Evolutionary conservation across 768 basidiomycete species (phyloP).

Genomic region (Leccinum olivaceopallidum): DNA sequence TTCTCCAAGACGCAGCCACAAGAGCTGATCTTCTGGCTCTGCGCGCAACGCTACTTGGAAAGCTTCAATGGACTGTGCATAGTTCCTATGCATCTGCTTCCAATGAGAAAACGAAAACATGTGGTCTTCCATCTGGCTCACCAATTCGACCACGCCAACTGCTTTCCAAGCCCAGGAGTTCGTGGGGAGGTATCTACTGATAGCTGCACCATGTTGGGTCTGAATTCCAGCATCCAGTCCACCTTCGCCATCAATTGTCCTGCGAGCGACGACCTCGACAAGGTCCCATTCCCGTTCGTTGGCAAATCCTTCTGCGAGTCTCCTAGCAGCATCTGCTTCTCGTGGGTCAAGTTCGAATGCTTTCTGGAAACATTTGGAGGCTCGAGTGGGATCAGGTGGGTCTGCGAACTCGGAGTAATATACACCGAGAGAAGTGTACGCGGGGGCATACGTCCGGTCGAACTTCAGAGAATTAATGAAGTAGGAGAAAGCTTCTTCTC

Average conservation of each 20-base stretch:
- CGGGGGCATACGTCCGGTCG: slow-evolving; percentile 76
- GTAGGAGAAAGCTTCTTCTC: slow-evolving; percentile 69
- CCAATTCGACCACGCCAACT: slow-evolving; percentile 86
- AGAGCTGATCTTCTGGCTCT: slow-evolving; percentile 69
- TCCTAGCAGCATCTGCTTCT: slow-evolving; percentile 80
- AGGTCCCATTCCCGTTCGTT: slow-evolving; percentile 94
- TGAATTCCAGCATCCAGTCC: slow-evolving; percentile 62
- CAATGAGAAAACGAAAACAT: not conserved
- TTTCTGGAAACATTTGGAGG: slow-evolving; percentile 96
- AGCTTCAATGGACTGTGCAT: slow-evolving; percentile 72
- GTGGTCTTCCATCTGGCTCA: slow-evolving; percentile 39
- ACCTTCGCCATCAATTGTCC: slow-evolving; percentile 93
- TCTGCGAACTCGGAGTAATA: slow-evolving; percentile 74
- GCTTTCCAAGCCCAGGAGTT: slow-evolving; percentile 99
- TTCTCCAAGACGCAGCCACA: slow-evolving; percentile 93
- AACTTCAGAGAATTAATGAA: slow-evolving; percentile 83
- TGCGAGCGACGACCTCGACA: slow-evolving; percentile 89
- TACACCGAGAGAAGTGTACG: slow-evolving; percentile 91
- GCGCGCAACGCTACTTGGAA: slow-evolving; percentile 86
- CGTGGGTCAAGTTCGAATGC: slow-evolving; percentile 95
- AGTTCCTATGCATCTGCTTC: slow-evolving; percentile 64
- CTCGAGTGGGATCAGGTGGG: slow-evolving; percentile 80
- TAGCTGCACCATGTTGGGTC: slow-evolving; percentile 40
- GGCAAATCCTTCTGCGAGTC: slow-evolving; percentile 87
- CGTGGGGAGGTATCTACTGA: slow-evolving; percentile 60